Percentiles rank a stretch among this genome's conserved stretches.
Evolutionary conservation across 768 basidiomycete species (phyloP).

Genomic region (Russula emetica): DNA sequence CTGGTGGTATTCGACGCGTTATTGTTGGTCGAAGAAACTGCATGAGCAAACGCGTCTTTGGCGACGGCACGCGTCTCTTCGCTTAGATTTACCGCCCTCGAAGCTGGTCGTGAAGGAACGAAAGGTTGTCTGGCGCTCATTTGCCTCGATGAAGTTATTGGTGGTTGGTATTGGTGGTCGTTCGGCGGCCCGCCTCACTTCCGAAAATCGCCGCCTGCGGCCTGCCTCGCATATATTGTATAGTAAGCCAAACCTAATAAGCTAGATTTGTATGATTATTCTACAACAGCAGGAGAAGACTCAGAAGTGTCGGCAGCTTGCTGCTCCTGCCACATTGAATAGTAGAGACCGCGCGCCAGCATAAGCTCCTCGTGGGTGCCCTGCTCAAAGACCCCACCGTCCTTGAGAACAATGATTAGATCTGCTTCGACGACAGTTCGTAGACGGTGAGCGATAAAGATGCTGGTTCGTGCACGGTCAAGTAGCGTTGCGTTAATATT

Average conservation of each 20-base stretch:
- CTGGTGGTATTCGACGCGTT: background rate
- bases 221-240: too few species aligned
- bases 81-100: conserved; percentile 4
- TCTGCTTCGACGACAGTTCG: conserved; percentile 92
- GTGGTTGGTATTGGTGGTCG: background rate
- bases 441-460: conserved; percentile 94
- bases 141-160: background rate
- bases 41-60: background rate
- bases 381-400: conserved; percentile 88
- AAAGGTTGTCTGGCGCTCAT: conserved; percentile 26
- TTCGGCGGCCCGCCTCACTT: conserved; percentile 4
- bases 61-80: background rate
- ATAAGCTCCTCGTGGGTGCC: conserved; percentile 90
- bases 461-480: conserved; percentile 79
- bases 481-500: conserved; percentile 81
- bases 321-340: conserved; percentile 79
- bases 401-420: conserved; percentile 86
- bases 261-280: conserved; percentile 6
- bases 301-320: conserved; percentile 44
- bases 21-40: background rate
- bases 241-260: background rate
- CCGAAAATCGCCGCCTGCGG: too few species aligned
- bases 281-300: conserved; percentile 17
- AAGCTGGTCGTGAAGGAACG: conserved; percentile 22
- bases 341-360: conserved; percentile 62